Conservation (phyloP, 495 filamentous ascomycete species). For the Copromyces sp. region DNA sequence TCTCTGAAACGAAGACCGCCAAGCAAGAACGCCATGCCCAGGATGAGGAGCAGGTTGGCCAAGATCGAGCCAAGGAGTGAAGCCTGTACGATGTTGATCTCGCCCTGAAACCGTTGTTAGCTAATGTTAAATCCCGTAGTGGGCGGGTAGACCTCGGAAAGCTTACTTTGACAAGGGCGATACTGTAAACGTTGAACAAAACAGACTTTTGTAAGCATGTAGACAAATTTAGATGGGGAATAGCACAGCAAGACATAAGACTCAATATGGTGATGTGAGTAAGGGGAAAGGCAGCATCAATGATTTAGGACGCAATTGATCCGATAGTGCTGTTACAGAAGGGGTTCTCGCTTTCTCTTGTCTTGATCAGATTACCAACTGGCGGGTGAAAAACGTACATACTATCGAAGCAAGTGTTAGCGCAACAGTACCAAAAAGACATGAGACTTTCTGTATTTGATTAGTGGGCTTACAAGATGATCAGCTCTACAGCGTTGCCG, state of each 20-base stretch:
- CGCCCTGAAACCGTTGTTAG: slow-evolving; percentile 43
- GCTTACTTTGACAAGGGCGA: slow-evolving; percentile 53
- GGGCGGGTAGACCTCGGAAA: slow-evolving; percentile 13
- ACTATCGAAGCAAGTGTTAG: slow-evolving; percentile 4
- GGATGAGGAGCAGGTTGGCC: slow-evolving; percentile 75
- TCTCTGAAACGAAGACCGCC: slow-evolving; percentile 82
- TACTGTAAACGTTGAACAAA: slow-evolving; percentile 34
- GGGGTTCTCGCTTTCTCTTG: slow-evolving; percentile 25
- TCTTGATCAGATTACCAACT: slow-evolving; percentile 18
- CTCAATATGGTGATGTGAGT: neutral
- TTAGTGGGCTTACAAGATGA: slow-evolving; percentile 23
- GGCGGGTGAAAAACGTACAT: slow-evolving; percentile 17
- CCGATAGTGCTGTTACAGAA: slow-evolving; percentile 11
- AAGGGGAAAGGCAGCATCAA: neutral
- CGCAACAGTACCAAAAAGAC: neutral
- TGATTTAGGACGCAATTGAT: slow-evolving; percentile 17
- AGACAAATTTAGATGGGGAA: neutral
- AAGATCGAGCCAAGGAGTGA: slow-evolving; percentile 82
- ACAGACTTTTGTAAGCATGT: neutral
- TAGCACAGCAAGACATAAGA: slow-evolving; percentile 3
- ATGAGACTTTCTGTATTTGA: neutral
- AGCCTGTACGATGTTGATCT: slow-evolving; percentile 85
- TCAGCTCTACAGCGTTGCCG: slow-evolving; percentile 67
- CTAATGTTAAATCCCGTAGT: slow-evolving; percentile 5
- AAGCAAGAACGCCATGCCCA: slow-evolving; percentile 82